Base-by-base conservation (phyloP, 495 filamentous ascomycete genomes). In the Aspergillus carlsbadensis region DNA sequence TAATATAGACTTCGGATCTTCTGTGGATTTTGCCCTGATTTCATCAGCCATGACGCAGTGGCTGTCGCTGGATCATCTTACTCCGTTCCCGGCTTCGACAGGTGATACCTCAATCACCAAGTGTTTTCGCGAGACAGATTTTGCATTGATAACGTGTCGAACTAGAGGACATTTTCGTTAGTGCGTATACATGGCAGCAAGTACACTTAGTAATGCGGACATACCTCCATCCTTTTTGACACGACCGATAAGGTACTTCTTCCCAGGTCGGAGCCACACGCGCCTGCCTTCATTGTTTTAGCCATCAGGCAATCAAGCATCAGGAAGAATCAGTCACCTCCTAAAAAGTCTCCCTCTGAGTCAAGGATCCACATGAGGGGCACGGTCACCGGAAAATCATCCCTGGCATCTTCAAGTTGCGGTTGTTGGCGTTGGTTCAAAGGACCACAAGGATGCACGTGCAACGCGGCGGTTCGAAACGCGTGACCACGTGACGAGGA, bases 71-170 rank as follows among this genome's bases (percentile, higher is more conserved):
- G 54, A 22, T 35, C 41, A 10, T 10, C 39, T 45, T 82, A 95
- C 89, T 51, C 85, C 87, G 70, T 91, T 86, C 46, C 83, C 88
- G 7, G 84, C 71, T 31, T 76, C 70, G 6, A 94, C 87, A 0
- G 70, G 58, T 11, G 78, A 83, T 2, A 98, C 84, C 24, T 85
- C 77, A 51, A 98, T 84, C 26, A 85, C 84, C 62, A 97, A 75
- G 69, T 98, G 94, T 58, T 93, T 87, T 29, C 93, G 81, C n/a
- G 94, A 98, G 46, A 98, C 86, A 6, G 84, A 84, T 57, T 88
- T 87, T 54, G 91, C 76, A 6, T 78, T 48, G 71, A 90, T 80
- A 50, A 68, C 68, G 85, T 85, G 65, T 63, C 81, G 72, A 63
- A 71, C 85, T 85, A 60, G 68, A 71, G 3, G 22, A 0, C 6